phyloP scores from a whole-genome alignment of 2,329 filamentous ascomycete species.

The Monosporascus ibericus region DNA sequence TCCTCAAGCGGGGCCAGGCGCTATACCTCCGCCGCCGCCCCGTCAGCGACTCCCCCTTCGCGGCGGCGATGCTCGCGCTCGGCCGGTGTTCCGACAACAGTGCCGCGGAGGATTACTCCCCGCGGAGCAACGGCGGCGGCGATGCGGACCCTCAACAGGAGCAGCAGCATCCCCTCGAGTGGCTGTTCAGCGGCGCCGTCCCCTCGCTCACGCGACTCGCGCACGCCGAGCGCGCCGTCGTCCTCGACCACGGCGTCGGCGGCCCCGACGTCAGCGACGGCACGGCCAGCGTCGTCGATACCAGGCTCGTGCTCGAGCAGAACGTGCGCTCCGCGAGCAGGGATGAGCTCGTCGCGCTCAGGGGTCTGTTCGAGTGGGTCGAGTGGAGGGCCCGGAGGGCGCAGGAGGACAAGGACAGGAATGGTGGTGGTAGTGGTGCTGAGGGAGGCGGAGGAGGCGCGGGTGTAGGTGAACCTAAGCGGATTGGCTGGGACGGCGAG shows the following conservation, averaged over 20 bases:
- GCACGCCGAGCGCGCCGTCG: conserved; percentile 59
- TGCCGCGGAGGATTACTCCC: conserved; percentile 16
- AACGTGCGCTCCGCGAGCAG: conserved; percentile 26
- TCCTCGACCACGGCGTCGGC: conserved; percentile 48
- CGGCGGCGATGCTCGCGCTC: conserved; percentile 67
- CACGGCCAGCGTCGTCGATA: conserved; percentile 53
- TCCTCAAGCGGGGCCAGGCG: conserved; percentile 59
- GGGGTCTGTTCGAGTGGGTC: conserved; percentile 51
- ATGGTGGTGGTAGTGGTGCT: conserved; percentile 12
- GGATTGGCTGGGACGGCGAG: conserved; percentile 24
- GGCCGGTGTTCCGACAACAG: conserved; percentile 32
- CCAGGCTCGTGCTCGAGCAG: conserved; percentile 59
- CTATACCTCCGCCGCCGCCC: conserved; percentile 68
- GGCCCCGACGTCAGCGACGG: conserved; percentile 41
- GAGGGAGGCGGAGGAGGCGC: conserved; percentile 5
- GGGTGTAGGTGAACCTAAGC: conserved; percentile 10
- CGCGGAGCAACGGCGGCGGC: conserved; percentile 27
- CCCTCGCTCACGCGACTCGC: conserved; percentile 45
- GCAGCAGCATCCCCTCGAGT: conserved; percentile 53
- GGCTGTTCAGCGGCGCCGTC: conserved; percentile 62
- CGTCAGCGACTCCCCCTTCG: conserved; percentile 62
- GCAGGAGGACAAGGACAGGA: conserved; percentile 16
- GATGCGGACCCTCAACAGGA: conserved; percentile 25
- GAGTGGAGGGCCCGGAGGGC: conserved; percentile 32
- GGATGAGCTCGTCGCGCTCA: conserved; percentile 40